Evolutionary conservation across 306 rosid species (phyloP).

Genomic region (Cicer pinnatifidum): DNA sequence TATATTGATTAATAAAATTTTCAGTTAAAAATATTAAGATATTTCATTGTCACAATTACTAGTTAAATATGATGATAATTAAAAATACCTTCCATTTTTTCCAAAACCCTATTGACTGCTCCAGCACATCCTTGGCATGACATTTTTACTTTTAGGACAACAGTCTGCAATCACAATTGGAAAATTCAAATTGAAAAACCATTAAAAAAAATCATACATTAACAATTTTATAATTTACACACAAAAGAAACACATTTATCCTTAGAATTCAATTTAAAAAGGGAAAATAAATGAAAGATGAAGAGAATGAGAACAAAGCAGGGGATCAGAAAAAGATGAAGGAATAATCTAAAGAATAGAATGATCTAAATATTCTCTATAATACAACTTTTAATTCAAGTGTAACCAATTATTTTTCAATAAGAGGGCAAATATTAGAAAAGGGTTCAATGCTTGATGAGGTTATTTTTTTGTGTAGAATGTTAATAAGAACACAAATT

Average conservation of each 20-base stretch:
- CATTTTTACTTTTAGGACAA: constrained; percentile 90
- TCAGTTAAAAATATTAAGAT: background rate
- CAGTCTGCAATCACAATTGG: constrained; percentile 62
- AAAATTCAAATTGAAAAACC: background rate
- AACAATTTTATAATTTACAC: background rate
- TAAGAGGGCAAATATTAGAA: too few species aligned
- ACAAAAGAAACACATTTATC: background rate
- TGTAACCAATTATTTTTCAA: too few species aligned
- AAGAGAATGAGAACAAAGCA: background rate
- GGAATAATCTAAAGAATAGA: too few species aligned
- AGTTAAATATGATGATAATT: background rate
- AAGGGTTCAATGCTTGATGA: too few species aligned
- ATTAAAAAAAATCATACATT: background rate
- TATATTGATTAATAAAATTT: background rate
- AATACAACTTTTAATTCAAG: too few species aligned
- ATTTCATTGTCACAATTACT: background rate
- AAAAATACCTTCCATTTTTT: constrained; percentile 78
- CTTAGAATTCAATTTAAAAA: constrained; percentile 9
- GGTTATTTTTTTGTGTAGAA: too few species aligned
- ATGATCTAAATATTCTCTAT: too few species aligned
- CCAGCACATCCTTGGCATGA: constrained; percentile 91
- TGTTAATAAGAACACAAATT: too few species aligned
- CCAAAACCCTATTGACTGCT: constrained; percentile 91
- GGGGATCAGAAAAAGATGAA: background rate
- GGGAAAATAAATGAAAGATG: background rate